A percentile compares a stretch with the other conserved stretches of the same genome.
These are phyloP conservation scores for Dioszegia aurantiaca DNA, from an alignment of 768 basidiomycete species.

Conservation along the genomic window DNA sequence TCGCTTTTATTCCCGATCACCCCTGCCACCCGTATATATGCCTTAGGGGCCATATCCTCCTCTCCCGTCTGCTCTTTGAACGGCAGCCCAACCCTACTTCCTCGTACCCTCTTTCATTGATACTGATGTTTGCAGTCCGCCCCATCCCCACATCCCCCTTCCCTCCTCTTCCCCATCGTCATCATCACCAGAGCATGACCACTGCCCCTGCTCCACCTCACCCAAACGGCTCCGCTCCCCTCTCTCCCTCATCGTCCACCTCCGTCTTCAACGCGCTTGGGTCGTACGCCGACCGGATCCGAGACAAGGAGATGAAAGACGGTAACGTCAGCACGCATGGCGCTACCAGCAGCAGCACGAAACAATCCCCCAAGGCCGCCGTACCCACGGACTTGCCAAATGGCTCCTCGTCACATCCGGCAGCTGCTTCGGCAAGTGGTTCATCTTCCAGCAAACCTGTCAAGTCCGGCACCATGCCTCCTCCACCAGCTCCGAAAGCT, in stretches of 20 bases:
- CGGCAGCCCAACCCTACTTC: too few relatives aligned
- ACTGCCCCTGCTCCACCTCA: background rate
- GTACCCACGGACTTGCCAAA: background rate
- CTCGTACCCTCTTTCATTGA: too few relatives aligned
- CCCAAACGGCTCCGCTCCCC: constrained; percentile 5
- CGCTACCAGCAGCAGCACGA: background rate
- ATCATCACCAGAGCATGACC: constrained; percentile 15
- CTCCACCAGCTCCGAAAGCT: constrained; percentile 16
- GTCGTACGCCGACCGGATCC: constrained; percentile 41
- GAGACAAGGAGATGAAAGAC: constrained; percentile 12
- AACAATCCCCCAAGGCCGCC: constrained; percentile 1
- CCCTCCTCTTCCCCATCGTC: constrained; percentile 13
- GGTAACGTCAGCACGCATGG: constrained; percentile 2
- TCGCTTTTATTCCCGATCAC: too few relatives aligned
- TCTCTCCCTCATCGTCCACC: constrained; percentile 5
- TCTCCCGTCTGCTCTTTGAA: too few relatives aligned
- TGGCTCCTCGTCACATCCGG: constrained; percentile 2
- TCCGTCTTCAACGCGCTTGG: constrained; percentile 46
- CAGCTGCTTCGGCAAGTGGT: constrained; percentile 4
- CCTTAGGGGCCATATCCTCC: too few relatives aligned
- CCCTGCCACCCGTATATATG: too few relatives aligned
- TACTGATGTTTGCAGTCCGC: constrained; percentile 11
- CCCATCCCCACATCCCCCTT: constrained; percentile 15
- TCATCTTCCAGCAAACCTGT: constrained; percentile 11
- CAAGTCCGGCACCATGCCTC: background rate